These are phyloP conservation scores for Malus fusca DNA, from an alignment of 306 rosid species.

Conservation along the genomic window DNA sequence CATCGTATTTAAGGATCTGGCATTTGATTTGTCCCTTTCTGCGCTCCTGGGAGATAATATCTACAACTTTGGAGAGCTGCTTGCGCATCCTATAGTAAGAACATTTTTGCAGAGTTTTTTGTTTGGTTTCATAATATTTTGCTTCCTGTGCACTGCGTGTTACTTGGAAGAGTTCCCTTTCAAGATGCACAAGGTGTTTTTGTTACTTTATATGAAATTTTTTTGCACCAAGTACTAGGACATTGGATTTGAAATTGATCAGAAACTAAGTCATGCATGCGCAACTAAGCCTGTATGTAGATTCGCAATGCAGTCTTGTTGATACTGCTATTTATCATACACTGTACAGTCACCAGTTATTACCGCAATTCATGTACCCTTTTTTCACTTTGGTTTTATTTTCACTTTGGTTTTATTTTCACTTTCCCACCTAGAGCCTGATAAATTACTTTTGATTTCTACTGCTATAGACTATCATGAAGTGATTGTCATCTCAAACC, in stretches of 20 bases:
- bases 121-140: neutral
- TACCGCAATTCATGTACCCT: no score
- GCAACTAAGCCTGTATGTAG: neutral
- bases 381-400: neutral
- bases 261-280: neutral
- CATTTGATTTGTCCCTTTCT: slow-evolving; percentile 93
- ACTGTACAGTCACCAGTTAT: neutral
- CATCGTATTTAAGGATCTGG: slow-evolving; percentile 63
- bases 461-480: neutral
- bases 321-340: neutral
- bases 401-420: neutral
- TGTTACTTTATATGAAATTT: neutral
- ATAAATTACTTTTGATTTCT: neutral
- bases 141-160: neutral
- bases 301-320: neutral
- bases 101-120: neutral
- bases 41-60: slow-evolving; percentile 96
- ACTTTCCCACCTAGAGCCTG: neutral
- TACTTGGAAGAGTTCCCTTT: neutral
- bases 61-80: slow-evolving; percentile 97
- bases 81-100: slow-evolving; percentile 97
- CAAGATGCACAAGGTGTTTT: neutral
- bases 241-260: neutral
- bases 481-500: neutral
- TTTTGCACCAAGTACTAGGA: neutral